Evolutionary conservation across 2,329 filamentous ascomycete genomes (phyloP), one percentile per base, ranked within the genome.

Genomic region (Stylonectria norvegica): DNA sequence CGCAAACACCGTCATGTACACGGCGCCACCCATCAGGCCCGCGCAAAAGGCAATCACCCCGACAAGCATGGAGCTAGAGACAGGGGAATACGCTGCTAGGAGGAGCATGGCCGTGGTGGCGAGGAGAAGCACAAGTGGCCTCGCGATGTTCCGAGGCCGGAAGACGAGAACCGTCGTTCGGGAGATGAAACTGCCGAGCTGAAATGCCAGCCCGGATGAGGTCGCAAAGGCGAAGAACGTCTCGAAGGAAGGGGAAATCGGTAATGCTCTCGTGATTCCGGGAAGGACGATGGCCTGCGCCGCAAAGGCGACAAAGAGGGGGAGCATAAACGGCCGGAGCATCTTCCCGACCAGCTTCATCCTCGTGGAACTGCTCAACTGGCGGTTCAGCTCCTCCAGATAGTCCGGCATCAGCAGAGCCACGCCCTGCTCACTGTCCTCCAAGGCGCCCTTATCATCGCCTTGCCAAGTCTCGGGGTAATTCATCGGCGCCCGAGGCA

Each of bases 401-500:
- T 68, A 65, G 0, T 66, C 66, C 0, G 68, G 67, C 0, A 66
- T 56, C 0, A 75, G 61, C 10, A 76, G 58, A 27, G 66, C 67
- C 14, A 36, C 35, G 5, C 23, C 39, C 19, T 49, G 46, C 5
- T 30, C 38, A 10, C 46, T 38, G 14, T 57, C 47, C 22, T 53
- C 47, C 0, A 50, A 17, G 9, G 56, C 47, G 3, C 38, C 37
- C 14, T 55, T 53, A 11, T 23, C 20, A 5, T 10, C 16, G 5
- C 25, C 38, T 1, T 45, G 48, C 30, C 33, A 40, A 12, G 36
- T 29, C 8, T 47, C 40, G 11, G 48, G 50, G 37, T 50, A 53
- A 34, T 57, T 57, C 12, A 57, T 38, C 0, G 52, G 49, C 2
- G 49, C 48, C 2, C 47, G 48, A 0, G 60, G 62, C 3, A 65